These are phyloP conservation scores for Porphyra umbilicalis DNA, from an alignment of 31 red algal genomes.

Conservation along the genomic window DNA sequence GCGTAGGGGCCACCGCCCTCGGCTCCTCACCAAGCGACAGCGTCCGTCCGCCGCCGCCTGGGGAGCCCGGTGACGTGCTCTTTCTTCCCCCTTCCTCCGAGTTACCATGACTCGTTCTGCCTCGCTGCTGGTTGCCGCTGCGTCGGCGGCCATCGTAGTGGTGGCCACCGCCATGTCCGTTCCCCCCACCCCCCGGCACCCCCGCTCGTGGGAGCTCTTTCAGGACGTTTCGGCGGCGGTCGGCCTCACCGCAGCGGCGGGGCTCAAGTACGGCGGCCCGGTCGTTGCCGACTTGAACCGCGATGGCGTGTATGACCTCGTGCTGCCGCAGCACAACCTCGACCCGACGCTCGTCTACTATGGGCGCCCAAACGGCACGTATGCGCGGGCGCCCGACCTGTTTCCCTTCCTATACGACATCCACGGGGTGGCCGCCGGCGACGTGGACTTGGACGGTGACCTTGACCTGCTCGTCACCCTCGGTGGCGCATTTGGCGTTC, in stretches of 20 bases:
- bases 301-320: not conserved
- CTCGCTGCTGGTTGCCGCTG: too few species aligned
- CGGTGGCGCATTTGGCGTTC: not conserved
- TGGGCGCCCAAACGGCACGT: not conserved
- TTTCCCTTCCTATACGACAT: not conserved
- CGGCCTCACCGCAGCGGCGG: not conserved
- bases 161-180: too few species aligned
- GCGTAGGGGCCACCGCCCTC: too few species aligned
- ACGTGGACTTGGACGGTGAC: not conserved
- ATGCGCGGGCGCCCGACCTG: not conserved
- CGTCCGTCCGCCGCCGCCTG: too few species aligned
- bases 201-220: too few species aligned
- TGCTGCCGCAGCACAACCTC: not conserved
- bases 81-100: too few species aligned
- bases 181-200: too few species aligned
- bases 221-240: not conserved
- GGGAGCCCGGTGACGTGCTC: too few species aligned
- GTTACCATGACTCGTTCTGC: too few species aligned
- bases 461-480: not conserved
- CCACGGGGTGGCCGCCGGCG: not conserved
- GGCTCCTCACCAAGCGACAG: too few species aligned
- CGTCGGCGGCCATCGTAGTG: too few species aligned
- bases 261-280: not conserved
- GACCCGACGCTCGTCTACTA: not conserved
- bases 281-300: not conserved